Evolutionary conservation across 257 asterid species (phyloP).

Genomic region (Rehmannia glutinosa): DNA sequence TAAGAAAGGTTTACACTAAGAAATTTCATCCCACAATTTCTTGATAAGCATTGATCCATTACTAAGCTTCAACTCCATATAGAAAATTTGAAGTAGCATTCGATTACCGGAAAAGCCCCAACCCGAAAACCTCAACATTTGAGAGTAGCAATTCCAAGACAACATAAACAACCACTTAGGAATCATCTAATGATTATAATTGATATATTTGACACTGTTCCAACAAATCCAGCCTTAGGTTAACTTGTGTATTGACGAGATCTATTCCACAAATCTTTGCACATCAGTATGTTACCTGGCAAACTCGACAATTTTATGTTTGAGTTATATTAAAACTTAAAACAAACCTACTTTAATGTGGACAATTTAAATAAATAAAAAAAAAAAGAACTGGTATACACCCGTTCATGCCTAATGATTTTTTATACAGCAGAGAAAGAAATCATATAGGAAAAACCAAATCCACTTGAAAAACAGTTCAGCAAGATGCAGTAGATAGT

Average conservation of each 20-base stretch:
- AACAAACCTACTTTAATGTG: too few relatives aligned
- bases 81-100: background rate
- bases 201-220: background rate
- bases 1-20: background rate
- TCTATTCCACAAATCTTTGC: constrained; percentile 2
- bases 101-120: too few relatives aligned
- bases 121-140: too few relatives aligned
- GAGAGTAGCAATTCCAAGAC: background rate
- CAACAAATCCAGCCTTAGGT: background rate
- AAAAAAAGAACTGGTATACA: background rate
- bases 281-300: background rate
- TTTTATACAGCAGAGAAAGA: too few relatives aligned
- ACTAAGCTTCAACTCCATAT: background rate
- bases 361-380: constrained; percentile 1
- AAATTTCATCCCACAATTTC: background rate
- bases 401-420: too few relatives aligned
- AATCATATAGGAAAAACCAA: constrained; percentile 17
- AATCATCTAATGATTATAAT: background rate
- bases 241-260: constrained; percentile 12
- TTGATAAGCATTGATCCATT: too few relatives aligned
- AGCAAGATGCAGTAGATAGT: background rate
- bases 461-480: constrained; percentile 13
- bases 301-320: too few relatives aligned
- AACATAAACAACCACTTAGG: background rate
- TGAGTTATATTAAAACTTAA: too few relatives aligned